A percentile compares a stretch with the other conserved stretches of the same genome.
Conservation (phyloP, 2,329 filamentous ascomycete genomes). For the Penicillium sp. region DNA sequence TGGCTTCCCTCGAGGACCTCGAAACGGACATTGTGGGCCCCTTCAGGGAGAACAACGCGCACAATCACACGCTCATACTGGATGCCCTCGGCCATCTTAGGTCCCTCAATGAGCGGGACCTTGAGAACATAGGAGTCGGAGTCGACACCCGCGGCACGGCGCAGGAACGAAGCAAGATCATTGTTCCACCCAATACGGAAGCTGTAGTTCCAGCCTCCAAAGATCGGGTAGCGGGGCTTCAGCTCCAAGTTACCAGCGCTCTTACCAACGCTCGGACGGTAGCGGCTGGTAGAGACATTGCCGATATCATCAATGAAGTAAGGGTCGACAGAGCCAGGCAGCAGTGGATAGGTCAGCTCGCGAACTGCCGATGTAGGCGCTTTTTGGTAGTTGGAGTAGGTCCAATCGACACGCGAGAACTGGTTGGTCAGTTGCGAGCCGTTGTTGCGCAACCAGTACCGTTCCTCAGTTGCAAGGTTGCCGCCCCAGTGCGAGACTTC, state of each 20-base stretch:
- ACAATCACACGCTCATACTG: slow-evolving; percentile 75
- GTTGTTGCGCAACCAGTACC: slow-evolving; percentile 77
- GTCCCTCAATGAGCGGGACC: slow-evolving; percentile 86
- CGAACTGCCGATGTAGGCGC: slow-evolving; percentile 69
- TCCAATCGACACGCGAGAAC: slow-evolving; percentile 71
- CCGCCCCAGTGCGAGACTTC: slow-evolving; percentile 98
- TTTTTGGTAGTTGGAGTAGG: slow-evolving; percentile 64
- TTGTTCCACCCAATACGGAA: slow-evolving; percentile 96
- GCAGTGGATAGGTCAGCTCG: slow-evolving; percentile 70
- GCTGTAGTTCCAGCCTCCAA: slow-evolving; percentile 95
- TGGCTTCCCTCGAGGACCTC: slow-evolving; percentile 67
- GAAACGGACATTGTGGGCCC: slow-evolving; percentile 53
- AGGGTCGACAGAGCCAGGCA: slow-evolving; percentile 68
- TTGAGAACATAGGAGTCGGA: slow-evolving; percentile 73
- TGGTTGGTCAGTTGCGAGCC: slow-evolving; percentile 67
- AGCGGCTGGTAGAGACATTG: slow-evolving; percentile 88
- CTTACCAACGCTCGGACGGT: slow-evolving; percentile 48
- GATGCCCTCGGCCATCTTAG: slow-evolving; percentile 73
- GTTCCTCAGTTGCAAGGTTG: slow-evolving; percentile 89
- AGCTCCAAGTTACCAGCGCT: slow-evolving; percentile 65
- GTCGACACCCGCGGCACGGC: slow-evolving; percentile 45
- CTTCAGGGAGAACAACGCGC: slow-evolving; percentile 80
- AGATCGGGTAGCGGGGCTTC: slow-evolving; percentile 90
- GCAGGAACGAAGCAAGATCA: slow-evolving; percentile 66
- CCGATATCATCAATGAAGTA: slow-evolving; percentile 96